Evolutionary conservation across 1,284 basidiomycete genomes (phyloP).

Genomic region (Rhodotorula sp.): DNA sequence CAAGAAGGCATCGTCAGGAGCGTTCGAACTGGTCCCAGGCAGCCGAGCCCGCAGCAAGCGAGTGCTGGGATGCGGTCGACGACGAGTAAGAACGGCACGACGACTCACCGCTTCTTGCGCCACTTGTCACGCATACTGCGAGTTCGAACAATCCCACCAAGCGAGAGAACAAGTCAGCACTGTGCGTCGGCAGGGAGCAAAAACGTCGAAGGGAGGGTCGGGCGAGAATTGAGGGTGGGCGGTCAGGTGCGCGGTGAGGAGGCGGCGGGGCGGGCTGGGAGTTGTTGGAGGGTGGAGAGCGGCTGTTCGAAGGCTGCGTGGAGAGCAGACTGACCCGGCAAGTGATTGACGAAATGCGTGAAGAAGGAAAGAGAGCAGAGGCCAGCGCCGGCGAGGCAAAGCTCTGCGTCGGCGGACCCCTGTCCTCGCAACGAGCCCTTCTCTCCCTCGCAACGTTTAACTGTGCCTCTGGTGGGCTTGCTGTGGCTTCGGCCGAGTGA

Average conservation of each 20-base stretch:
- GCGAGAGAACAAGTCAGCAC: not conserved
- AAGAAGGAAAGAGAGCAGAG: constrained; percentile 15
- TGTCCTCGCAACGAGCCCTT: not conserved
- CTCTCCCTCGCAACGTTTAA: not conserved
- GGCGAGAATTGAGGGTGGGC: not conserved
- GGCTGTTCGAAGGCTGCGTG: too few relatives aligned
- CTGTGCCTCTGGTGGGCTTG: too few relatives aligned
- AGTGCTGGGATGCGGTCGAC: not conserved
- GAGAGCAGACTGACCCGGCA: constrained; percentile 15
- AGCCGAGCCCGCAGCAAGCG: too few relatives aligned
- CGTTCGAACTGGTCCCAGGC: not conserved
- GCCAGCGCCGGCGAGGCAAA: too few relatives aligned
- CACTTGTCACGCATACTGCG: constrained; percentile 46
- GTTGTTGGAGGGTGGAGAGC: not conserved
- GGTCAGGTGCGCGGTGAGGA: not conserved
- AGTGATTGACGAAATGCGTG: constrained; percentile 25
- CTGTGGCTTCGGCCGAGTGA: too few relatives aligned
- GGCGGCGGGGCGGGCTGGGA: not conserved
- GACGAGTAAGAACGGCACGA: not conserved
- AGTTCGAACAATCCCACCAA: not conserved
- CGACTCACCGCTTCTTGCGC: constrained; percentile 45
- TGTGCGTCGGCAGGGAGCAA: not conserved
- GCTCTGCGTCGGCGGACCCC: not conserved
- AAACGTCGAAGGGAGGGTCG: not conserved
- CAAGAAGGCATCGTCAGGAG: not conserved